Conservation (phyloP, 352 stramenopile species). For the Blastocystis sp. region DNA sequence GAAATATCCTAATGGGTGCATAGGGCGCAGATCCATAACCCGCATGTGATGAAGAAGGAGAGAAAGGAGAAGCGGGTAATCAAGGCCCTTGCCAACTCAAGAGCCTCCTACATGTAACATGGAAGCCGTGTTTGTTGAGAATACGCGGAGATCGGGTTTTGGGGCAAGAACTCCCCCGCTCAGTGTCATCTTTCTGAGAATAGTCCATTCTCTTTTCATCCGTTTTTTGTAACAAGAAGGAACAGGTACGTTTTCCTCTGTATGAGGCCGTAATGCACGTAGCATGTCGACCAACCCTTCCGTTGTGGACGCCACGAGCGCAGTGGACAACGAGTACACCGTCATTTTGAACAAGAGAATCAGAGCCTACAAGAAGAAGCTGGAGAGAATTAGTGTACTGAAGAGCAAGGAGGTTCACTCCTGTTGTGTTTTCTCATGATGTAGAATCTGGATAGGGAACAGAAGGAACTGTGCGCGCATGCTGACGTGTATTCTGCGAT, state of each 20-base stretch:
- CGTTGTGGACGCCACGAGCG: not conserved
- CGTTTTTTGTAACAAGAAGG: not conserved
- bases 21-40: not conserved
- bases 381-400: constrained; percentile 38
- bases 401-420: constrained; percentile 12
- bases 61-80: constrained; percentile 43
- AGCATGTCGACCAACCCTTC: constrained; percentile 29
- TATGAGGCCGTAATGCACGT: not conserved
- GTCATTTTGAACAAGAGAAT: constrained; percentile 53
- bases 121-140: constrained; percentile 29
- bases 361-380: constrained; percentile 57
- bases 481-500: constrained; percentile 35
- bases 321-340: constrained; percentile 6
- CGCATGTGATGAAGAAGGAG: constrained; percentile 47
- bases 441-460: constrained; percentile 13
- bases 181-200: not conserved
- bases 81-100: constrained; percentile 41
- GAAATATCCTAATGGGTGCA: constrained; percentile 39
- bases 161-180: not conserved
- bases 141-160: constrained; percentile 26
- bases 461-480: constrained; percentile 42
- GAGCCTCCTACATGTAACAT: constrained; percentile 12
- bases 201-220: not conserved
- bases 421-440: not conserved
- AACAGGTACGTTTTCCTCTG: not conserved